Conservation (phyloP, 352 stramenopile species). For the Phytophthora crassamura region DNA sequence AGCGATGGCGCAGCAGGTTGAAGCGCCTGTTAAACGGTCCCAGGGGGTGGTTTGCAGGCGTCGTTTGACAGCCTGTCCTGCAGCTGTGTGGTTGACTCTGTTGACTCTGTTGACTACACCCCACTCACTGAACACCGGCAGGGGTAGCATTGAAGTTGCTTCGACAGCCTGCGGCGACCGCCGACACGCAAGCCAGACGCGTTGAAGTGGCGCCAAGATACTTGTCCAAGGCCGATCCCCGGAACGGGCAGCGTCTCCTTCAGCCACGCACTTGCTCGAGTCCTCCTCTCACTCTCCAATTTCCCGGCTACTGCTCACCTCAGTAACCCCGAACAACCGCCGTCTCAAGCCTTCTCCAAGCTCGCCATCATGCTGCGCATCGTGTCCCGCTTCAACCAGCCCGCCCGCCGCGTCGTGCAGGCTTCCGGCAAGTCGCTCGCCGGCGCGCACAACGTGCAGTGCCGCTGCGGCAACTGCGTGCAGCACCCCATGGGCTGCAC, state of each 20-base stretch:
- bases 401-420: conserved; percentile 23
- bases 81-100: conserved; percentile 36
- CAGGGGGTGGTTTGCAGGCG: background rate
- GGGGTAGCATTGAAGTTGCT: conserved; percentile 25
- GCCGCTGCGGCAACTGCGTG: conserved; percentile 42
- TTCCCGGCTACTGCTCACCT: conserved; percentile 26
- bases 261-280: conserved; percentile 19
- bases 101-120: background rate
- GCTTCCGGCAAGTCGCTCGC: conserved; percentile 26
- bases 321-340: conserved; percentile 16
- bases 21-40: conserved; percentile 29
- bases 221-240: conserved; percentile 13
- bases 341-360: conserved; percentile 1
- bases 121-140: conserved; percentile 17
- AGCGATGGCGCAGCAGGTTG: conserved; percentile 22
- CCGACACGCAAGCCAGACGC: conserved; percentile 23
- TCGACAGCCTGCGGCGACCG: conserved; percentile 3
- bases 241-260: background rate
- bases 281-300: conserved; percentile 28
- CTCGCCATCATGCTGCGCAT: conserved; percentile 35
- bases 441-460: conserved; percentile 32
- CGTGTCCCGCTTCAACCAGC: conserved; percentile 40
- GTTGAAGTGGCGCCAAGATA: conserved; percentile 34
- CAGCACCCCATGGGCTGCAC: conserved; percentile 34
- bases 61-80: conserved; percentile 14